Base-by-base conservation (phyloP, 352 stramenopile species). In the Peronospora belbahrii region DNA sequence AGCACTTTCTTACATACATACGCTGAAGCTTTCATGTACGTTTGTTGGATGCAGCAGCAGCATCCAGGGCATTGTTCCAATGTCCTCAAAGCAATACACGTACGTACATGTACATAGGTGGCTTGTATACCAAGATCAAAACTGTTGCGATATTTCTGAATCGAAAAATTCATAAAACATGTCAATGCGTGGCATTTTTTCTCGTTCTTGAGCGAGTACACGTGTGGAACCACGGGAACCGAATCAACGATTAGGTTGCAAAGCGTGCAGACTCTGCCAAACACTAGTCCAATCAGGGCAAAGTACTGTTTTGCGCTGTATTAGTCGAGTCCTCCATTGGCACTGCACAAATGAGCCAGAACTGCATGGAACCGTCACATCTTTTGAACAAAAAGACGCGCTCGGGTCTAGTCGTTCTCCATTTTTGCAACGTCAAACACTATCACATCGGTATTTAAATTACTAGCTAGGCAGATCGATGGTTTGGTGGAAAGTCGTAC, bases 401-500 rank as follows among this genome's bases (percentile, higher is more conserved):
- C 15, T 35, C 7, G 14, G 0, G 7, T 20, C 22, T 13, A 4
- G 13, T 50, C 54, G 58, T 52, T 58, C 28, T 58, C 27, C 32
- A 17, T 58, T 62, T n/a, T 62, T 57, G 35, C 54, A 2, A 23
- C 31, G 42, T 45, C 40, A 6, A 36, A 20, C n/a, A n/a, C n/a
- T n/a, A n/a, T n/a, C n/a, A n/a, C n/a, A n/a, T n/a, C n/a, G n/a
- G n/a, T 37, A 1, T 2, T 27, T 27, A 27, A 7, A 30, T 4
- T 32, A 13, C n/a, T 15, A 27, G 9, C 27, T 8, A 31, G 6
- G 27, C n/a, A 2, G 27, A 31, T n/a, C 2, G 11, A 58, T 58
- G 42, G 28, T 9, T 25, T 48, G 28, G 42, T 15, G 27, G 24
- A 48, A 42, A n/a, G 38, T 38, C 17, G 0, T 55, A 22, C 15